phyloP scores from a whole-genome alignment of 2,329 filamentous ascomycete genomes.

The Cladosporium sp. region DNA sequence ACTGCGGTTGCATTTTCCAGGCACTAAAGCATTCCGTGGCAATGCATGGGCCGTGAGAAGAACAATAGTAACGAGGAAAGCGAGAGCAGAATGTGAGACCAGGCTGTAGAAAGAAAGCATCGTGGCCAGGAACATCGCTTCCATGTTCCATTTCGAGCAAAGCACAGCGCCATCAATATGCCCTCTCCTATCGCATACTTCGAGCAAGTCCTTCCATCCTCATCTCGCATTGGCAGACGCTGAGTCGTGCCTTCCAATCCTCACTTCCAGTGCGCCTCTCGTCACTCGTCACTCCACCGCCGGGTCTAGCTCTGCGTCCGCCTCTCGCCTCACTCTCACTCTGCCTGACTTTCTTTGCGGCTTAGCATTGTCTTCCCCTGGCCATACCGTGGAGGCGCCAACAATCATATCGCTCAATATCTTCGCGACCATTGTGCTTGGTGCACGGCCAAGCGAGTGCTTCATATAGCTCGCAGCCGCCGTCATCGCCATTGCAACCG shows the following conservation, averaged over 20 bases:
- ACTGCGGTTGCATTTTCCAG: neutral
- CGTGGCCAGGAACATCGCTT: neutral
- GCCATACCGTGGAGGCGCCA: neutral
- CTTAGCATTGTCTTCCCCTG: slow-evolving; percentile 1
- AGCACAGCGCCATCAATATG: no score
- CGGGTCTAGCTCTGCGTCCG: no score
- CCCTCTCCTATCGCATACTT: no score
- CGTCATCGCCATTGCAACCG: neutral
- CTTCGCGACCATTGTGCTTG: slow-evolving; percentile 5
- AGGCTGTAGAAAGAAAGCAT: neutral
- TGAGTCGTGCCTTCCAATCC: neutral
- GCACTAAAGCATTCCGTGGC: neutral
- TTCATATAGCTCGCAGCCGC: neutral
- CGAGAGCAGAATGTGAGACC: slow-evolving; percentile 3
- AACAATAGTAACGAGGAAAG: slow-evolving; percentile 9
- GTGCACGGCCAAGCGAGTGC: neutral
- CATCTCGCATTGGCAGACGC: neutral
- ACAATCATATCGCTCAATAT: slow-evolving; percentile 8
- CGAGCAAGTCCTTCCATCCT: no score
- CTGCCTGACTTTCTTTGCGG: neutral
- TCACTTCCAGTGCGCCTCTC: neutral
- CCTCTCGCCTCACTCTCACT: neutral
- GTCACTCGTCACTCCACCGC: neutral
- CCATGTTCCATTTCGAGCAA: no score
- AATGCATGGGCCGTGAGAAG: slow-evolving; percentile 8